Base-by-base conservation (phyloP, 73 alveolate species). In the Tetrahymena thermophila region DNA sequence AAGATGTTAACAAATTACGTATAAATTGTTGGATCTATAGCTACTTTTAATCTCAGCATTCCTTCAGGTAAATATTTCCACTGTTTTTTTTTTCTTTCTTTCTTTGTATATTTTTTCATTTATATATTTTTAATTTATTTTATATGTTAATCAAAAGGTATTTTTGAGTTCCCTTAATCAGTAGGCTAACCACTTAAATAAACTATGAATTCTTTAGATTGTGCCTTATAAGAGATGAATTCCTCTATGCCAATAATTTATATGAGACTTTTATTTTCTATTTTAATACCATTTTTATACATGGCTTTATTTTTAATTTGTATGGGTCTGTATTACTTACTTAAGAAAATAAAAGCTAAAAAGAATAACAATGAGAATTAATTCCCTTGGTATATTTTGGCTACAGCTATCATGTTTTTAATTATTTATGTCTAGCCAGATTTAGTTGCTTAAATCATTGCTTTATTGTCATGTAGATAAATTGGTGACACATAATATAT, bases 11-110 rank as follows among this genome's bases (percentile, higher is more conserved):
- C 94, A 28, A 94, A 37, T 35, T 94, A 94, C 35, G 10, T 94
- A 13, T 83, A 58, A 58, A 94, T 94, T 57, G 56, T 94, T 11
- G 96, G 93, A 34, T 94, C 96, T 34, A 58, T 94, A 16, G 89
- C 94, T 15, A 94, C 96, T 14, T 94, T 94, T 71, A 71, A 94
- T 38, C 38, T 94, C 10, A 5, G 35, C 35, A 38, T 94, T 13
- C 96, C 96, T 71, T 58, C 85, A n/a, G 85, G 85, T 58, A 58
- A 58, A 58, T 58, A n/a, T 10, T 58, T 58, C 2, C 1, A 8
- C 15, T 15, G 9, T 44, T 4, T 14, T 4, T 44, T 42, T 11
- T 42, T 42, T 9, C 2, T 44, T 44, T 44, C 9, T 44, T 44
- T 44, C 17, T 44, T 44, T 14, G 9, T 44, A 1, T 4, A 11